Percentiles rank a stretch among this genome's conserved stretches.
phyloP scores from a whole-genome alignment of 2,329 filamentous ascomycete species.

The Alternaria hordeiaustralica region DNA sequence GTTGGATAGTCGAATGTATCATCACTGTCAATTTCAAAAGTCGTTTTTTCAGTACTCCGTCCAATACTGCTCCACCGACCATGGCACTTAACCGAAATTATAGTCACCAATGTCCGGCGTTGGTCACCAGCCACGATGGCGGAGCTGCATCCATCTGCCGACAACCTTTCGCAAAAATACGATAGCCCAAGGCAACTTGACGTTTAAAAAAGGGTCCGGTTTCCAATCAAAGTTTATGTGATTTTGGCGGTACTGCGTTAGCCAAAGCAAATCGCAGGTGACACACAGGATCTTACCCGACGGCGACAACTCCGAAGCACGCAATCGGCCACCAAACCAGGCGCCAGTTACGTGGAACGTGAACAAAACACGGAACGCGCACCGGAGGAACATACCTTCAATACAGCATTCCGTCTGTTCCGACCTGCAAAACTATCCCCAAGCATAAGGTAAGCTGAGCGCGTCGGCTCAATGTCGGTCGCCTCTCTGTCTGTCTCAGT shows the following conservation, averaged over 20 bases:
- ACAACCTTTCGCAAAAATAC: background rate
- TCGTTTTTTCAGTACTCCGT: conserved; percentile 4
- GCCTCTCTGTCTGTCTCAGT: background rate
- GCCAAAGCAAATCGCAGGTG: conserved; percentile 6
- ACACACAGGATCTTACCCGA: conserved; percentile 10
- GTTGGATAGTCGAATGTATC: conserved; percentile 37
- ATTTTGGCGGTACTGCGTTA: conserved; percentile 8
- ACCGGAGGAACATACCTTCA: background rate
- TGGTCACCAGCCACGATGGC: background rate
- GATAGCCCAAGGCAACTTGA: background rate
- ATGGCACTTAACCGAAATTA: conserved; percentile 14
- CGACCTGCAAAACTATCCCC: background rate
- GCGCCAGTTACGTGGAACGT: conserved; percentile 3
- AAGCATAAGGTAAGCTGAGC: background rate
- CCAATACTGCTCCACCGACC: conserved; percentile 7
- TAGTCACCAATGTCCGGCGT: background rate
- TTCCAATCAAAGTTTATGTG: conserved; percentile 5
- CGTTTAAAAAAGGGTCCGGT: background rate
- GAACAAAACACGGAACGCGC: background rate
- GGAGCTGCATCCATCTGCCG: background rate
- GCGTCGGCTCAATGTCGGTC: conserved; percentile 5
- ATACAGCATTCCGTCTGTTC: background rate
- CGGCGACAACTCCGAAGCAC: conserved; percentile 29
- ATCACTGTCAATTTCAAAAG: conserved; percentile 22
- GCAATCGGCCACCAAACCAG: background rate